phyloP scores from a whole-genome alignment of 805 yeast genomes.

The Myxozyma geophila region DNA sequence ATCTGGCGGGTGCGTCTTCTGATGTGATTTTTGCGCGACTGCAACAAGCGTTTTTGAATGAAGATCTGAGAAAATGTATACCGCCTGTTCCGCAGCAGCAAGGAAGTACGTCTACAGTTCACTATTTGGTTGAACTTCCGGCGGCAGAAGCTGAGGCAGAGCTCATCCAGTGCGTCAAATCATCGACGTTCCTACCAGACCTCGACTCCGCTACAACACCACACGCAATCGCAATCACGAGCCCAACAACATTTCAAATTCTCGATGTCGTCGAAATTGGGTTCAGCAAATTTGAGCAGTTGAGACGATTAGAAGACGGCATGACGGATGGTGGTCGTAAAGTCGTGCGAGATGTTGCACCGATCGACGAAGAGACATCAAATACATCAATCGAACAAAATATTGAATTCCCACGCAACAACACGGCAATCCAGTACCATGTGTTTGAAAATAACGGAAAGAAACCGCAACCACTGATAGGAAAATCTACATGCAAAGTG shows the following conservation, averaged over 20 bases:
- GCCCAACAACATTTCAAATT: conserved; percentile 30
- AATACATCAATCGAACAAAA: not conserved
- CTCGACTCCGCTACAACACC: not conserved
- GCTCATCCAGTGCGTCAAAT: not conserved
- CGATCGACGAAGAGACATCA: not conserved
- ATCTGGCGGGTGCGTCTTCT: not conserved
- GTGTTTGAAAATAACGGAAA: conserved; percentile 1
- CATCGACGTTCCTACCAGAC: conserved; percentile 21
- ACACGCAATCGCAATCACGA: conserved; percentile 7
- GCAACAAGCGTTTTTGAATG: conserved; percentile 17
- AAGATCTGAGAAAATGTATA: conserved; percentile 11
- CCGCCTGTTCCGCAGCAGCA: conserved; percentile 14
- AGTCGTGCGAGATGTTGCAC: conserved; percentile 19
- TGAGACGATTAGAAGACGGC: conserved; percentile 25
- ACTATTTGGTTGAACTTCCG: not conserved
- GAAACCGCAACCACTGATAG: conserved; percentile 14
- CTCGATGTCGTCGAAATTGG: conserved; percentile 31
- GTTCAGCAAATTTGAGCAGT: conserved; percentile 20
- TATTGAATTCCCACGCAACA: not conserved
- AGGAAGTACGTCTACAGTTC: not conserved
- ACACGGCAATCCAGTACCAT: conserved; percentile 1
- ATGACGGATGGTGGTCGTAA: conserved; percentile 12
- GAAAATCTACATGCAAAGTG: conserved; percentile 28
- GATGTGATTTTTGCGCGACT: conserved; percentile 6
- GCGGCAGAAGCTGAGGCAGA: conserved; percentile 12